Percentiles rank a stretch among this genome's conserved stretches.
These are phyloP conservation scores for Curvularia sp. DNA, from an alignment of 2,329 filamentous ascomycete genomes.

Conservation along the genomic window DNA sequence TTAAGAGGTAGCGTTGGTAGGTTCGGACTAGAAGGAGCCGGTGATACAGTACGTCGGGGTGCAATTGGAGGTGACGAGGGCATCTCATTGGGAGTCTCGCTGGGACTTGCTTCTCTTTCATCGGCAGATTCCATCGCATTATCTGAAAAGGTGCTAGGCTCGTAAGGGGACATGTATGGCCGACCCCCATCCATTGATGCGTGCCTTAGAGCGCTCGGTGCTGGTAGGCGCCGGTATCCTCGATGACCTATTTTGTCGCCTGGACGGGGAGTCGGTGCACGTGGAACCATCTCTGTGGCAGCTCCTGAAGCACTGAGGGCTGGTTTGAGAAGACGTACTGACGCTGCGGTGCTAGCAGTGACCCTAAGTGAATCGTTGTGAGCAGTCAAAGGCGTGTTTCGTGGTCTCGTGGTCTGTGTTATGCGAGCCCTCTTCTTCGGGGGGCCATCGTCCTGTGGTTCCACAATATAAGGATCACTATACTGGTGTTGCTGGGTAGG, in stretches of 20 bases:
- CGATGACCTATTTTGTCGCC: conserved; percentile 41
- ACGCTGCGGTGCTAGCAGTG: conserved; percentile 88
- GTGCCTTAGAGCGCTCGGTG: conserved; percentile 63
- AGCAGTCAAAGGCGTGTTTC: conserved; percentile 73
- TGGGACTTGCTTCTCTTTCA: conserved; percentile 54
- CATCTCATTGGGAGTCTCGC: conserved; percentile 78
- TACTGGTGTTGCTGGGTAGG: conserved; percentile 28
- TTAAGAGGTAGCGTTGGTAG: conserved; percentile 64
- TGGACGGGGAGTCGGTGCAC: conserved; percentile 79
- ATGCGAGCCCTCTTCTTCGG: conserved; percentile 81
- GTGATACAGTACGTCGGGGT: conserved; percentile 60
- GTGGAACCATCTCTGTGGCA: conserved; percentile 73
- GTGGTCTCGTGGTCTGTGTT: conserved; percentile 74
- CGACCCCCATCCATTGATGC: conserved; percentile 62
- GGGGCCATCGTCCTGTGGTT: conserved; percentile 59
- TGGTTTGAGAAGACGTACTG: conserved; percentile 83
- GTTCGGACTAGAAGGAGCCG: conserved; percentile 79
- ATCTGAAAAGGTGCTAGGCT: conserved; percentile 49
- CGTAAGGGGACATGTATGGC: conserved; percentile 45
- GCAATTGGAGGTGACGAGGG: conserved; percentile 89
- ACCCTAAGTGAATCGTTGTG: conserved; percentile 83
- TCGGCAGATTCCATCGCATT: conserved; percentile 54
- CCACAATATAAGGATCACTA: conserved; percentile 33
- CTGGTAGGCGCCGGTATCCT: conserved; percentile 41
- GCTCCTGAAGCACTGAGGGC: conserved; percentile 61